Evolutionary conservation across 257 asterid species (phyloP), one percentile per base, ranked within the genome.

Genomic region (Solanum commersonii): DNA sequence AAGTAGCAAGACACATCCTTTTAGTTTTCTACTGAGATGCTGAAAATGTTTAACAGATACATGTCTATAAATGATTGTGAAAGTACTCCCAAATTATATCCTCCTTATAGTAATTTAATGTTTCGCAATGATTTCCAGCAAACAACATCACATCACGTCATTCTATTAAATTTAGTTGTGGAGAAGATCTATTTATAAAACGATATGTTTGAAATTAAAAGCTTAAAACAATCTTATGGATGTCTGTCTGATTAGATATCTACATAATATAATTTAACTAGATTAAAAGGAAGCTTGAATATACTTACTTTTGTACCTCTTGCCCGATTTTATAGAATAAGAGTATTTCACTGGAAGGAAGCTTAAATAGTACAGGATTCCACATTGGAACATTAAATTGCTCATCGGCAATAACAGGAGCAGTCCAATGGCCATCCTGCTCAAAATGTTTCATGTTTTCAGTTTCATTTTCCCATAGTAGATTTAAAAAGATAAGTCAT

Each of bases 291-390:
- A 82, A 82, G 29, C 25, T 4, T 22, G 65, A 67, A 35, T 37
- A n/a, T 63, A 29, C 94, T 92, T 94, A 96, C 99, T 95, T 94
- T 89, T 97, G 98, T 89, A 97, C 98, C 35, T 95, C 98, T 89
- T 90, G 94, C 52, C 99, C 99, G 33, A 96, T 92, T 93, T 89
- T 95, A 86, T 97, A 97, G 92, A 97, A 97, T 29, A 97, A 89
- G 46, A 96, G 94, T 94, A 96, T 87, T 89, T 93, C 96, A 22
- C 90, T 91, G 72, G 95, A 92, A 88, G 96, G 94, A 89, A 95
- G 92, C 91, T 92, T 95, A 89, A 92, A 95, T 6, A 96, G 90
- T 90, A 93, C 98, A 16, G 99, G 99, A 82, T 97, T 96, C 99
- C 99, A 96, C 99, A 97, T 93, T 73, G 98, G 92, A 88, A 97